Evolutionary conservation across 2,329 filamentous ascomycete genomes (phyloP).

Genomic region (Aspergillus intermedius): DNA sequence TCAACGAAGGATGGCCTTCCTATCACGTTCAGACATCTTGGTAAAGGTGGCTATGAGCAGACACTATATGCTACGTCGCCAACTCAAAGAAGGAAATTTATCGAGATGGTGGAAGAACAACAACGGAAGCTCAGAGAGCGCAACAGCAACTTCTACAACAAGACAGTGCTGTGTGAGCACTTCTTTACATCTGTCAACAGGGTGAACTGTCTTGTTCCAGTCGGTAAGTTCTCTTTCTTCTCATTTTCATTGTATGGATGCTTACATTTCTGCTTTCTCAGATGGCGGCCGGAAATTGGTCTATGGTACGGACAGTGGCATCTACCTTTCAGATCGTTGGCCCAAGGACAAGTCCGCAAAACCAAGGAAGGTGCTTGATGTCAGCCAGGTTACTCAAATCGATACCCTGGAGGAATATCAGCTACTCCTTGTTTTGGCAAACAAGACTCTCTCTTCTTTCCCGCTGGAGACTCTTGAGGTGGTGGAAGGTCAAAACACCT

Average conservation of each 20-base stretch:
- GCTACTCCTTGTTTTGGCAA: conserved; percentile 81
- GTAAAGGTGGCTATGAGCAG: conserved; percentile 89
- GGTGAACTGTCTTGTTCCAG: conserved; percentile 90
- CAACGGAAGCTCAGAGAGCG: conserved; percentile 77
- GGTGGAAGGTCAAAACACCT: conserved; percentile 64
- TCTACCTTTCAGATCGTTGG: conserved; percentile 87
- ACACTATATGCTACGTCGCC: conserved; percentile 82
- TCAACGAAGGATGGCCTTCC: conserved; percentile 71
- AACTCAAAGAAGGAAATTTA: conserved; percentile 88
- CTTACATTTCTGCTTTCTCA: conserved; percentile 29
- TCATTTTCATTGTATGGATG: conserved; percentile 1
- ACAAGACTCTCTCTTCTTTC: conserved; percentile 89
- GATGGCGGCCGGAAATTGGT: conserved; percentile 93
- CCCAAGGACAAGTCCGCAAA: conserved; percentile 67
- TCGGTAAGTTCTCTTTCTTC: conserved; percentile 53
- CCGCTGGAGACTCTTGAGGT: conserved; percentile 78
- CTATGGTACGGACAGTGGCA: conserved; percentile 87
- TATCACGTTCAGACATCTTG: conserved; percentile 92
- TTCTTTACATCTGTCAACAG: conserved; percentile 86
- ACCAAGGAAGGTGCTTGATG: conserved; percentile 79
- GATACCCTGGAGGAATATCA: conserved; percentile 95
- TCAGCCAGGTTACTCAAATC: conserved; percentile 82
- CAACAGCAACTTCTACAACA: conserved; percentile 62
- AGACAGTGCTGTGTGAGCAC: conserved; percentile 66
- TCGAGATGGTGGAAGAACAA: conserved; percentile 87